Evolutionary conservation across 176 grass and related monocot genomes (phyloP), one percentile per base, ranked within the genome.

Genomic region (Oryza longistaminata): DNA sequence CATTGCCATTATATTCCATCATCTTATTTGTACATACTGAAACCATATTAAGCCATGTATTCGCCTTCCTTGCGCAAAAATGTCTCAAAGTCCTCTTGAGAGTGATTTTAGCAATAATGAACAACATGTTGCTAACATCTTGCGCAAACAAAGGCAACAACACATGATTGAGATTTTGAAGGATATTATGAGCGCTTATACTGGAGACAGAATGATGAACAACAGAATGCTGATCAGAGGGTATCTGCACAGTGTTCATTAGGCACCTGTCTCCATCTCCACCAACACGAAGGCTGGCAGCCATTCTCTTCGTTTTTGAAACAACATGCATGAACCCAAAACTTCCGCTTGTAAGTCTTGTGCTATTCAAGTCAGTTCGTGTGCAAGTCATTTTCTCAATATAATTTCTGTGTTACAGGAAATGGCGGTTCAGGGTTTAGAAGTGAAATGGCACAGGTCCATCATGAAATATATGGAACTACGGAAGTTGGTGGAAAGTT

Each of bases 101-200:
- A 91, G 96, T 87, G 96, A 98, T 82, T 98, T 98, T 27, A 89
- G 96, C 72, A 86, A 70, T 55, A 98, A 94, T 98, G 93, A 96
- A 98, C 50, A 71, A 85, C 66, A 34, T 98, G 16, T 53, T 98
- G 58, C 86, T 83, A 75, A 80, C 90, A 79, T 86, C 60, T 64
- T 98, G 60, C 93, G 86, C 48, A 95, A 85, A 82, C 89, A 90
- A 95, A 85, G 82, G 74, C 88, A 84, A 33, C 82, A 90, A 69
- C 70, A 15, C 49, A 91, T 92, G 66, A 88, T 92, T 87, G 78
- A 95, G 92, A 92, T 79, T 89, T 89, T 87, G 90, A 46, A 64
- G 93, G 91, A 75, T 85, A 92, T 64, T 88, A 92, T 71, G 75
- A 81, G 46, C 68, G 14, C 48, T 62, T 85, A 31, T 94, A 82